Evolutionary conservation across 1,284 basidiomycete species (phyloP), one percentile per base, ranked within the genome.

Genomic region (Fomitopsis palustris): DNA sequence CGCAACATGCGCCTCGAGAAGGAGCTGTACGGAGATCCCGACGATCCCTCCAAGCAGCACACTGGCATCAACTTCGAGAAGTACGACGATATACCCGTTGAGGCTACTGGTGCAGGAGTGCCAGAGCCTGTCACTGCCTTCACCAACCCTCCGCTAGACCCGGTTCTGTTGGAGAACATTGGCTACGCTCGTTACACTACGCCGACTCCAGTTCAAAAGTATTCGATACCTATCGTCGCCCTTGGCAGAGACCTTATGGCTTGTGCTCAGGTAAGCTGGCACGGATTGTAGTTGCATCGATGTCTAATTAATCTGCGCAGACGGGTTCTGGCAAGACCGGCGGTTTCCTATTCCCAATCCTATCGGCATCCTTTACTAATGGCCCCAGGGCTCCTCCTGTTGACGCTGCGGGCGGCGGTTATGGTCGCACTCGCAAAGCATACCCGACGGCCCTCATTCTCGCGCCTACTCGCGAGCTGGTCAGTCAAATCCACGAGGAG

Each of bases 11-110:
- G 94, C 68, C 82, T 95, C 64, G 96, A 99, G 80, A 95, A 93
- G 77, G 96, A 99, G 73, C 89, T 99, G 45, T 99, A 90, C 71
- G 97, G 97, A 56, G 95, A 97, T 64, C 82, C 83, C 43, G 81
- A 86, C 58, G 97, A 98, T 74, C 87, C 88, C 17, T 84, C 84
- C 58, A 89, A 86, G 71, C 91, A 96, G 74, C 88, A 94, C 70
- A 97, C 96, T 54, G 97, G 97, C 66, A 98, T 99, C 81, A 99
- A 99, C 82, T 99, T 99, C 72, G 97, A 99, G 82, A 97, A 97
- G 78, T 99, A 99, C 74, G 96, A 97, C 75, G 96, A 99, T 76
- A 99, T 99, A 71, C 97, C 97, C 64, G 96, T 99, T 68, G 97
- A 99, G 79, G 96, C 95, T 45, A 98, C 95, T 54, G 97, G 97